These are phyloP conservation scores for Curvularia eragrostidis DNA, from an alignment of 2,329 filamentous ascomycete species.

Conservation along the genomic window DNA sequence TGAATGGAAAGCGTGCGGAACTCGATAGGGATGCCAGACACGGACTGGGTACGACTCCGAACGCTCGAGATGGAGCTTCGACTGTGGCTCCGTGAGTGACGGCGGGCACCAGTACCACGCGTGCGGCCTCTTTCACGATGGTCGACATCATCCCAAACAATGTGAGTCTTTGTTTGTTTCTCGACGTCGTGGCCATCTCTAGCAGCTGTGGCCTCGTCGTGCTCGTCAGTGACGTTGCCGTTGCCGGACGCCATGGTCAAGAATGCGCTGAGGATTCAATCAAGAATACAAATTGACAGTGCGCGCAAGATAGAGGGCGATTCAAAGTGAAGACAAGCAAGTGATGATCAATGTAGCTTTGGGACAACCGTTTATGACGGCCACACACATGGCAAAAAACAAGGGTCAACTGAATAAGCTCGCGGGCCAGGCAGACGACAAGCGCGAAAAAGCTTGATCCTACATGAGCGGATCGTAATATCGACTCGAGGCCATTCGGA, in stretches of 20 bases:
- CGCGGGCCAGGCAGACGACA: not conserved
- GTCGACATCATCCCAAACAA: not conserved
- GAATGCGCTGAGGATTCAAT: not conserved
- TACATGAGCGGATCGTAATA: not conserved
- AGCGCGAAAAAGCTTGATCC: not conserved
- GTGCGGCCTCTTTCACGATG: not conserved
- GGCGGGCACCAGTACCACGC: not conserved
- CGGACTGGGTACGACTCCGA: conserved; percentile 1
- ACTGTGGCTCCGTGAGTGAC: not conserved
- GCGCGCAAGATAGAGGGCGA: not conserved
- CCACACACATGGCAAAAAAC: not conserved
- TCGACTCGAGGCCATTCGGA: not conserved
- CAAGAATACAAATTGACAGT: not conserved
- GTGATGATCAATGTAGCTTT: not conserved
- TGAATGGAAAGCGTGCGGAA: conserved; percentile 2
- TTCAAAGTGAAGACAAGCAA: not conserved
- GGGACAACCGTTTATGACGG: not conserved
- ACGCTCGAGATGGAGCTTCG: conserved; percentile 1
- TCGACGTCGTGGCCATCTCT: not conserved
- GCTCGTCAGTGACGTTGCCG: not conserved
- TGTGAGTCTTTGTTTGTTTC: not conserved
- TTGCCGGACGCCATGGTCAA: not conserved
- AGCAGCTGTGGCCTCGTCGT: not conserved
- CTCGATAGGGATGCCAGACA: conserved; percentile 5
- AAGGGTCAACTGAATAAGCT: not conserved